Base-by-base conservation (phyloP, 805 yeast genomes). In the Lachancea waltii region DNA sequence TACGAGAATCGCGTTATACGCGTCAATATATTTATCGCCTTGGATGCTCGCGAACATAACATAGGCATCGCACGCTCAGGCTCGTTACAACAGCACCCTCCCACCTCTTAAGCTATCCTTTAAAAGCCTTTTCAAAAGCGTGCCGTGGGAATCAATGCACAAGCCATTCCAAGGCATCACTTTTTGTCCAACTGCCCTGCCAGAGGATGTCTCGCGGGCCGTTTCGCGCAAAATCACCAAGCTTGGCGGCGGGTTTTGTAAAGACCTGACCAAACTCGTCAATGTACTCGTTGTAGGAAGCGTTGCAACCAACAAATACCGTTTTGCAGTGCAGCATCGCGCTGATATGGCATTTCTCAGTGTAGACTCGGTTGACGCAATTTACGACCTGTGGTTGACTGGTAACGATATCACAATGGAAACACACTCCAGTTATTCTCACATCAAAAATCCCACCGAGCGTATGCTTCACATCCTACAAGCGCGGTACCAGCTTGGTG, bases 251-350 rank as follows among this genome's bases (percentile, higher is more conserved):
- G 51, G 49, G 7, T 73, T 69, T 46, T 67, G 70, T 41, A 67
- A 68, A 29, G 80, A 80, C 49, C 58, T 81, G 46, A 75, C 79
- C 65, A 72, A 77, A 33, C 79, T 77, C 52, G 79, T 75, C 2
- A 68, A 72, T 37, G 72, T 73, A 28, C 57, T 82, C 18, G 65
- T 82, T 4, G 79, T 80, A 21, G 86, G 85, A 1, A 61, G 72
- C 20, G 61, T 41, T 4, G 43, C 46, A 17, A 51, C 64, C 11
- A 46, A 48, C 31, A 58, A 58, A 28, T 58, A 54, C 34, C 46
- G 49, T 26, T 58, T 49, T 31, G 53, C 56, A 14, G 56, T 51
- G 2, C 50, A 50, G 32, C 38, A 48, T 30, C 51, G 62, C 26
- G 45, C 43, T 13, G 62, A 58, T 47, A 50, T 58, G 7, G 49